These are phyloP conservation scores for Trichoderma aggressivum DNA, from an alignment of 2,329 filamentous ascomycete genomes.

Conservation along the genomic window DNA sequence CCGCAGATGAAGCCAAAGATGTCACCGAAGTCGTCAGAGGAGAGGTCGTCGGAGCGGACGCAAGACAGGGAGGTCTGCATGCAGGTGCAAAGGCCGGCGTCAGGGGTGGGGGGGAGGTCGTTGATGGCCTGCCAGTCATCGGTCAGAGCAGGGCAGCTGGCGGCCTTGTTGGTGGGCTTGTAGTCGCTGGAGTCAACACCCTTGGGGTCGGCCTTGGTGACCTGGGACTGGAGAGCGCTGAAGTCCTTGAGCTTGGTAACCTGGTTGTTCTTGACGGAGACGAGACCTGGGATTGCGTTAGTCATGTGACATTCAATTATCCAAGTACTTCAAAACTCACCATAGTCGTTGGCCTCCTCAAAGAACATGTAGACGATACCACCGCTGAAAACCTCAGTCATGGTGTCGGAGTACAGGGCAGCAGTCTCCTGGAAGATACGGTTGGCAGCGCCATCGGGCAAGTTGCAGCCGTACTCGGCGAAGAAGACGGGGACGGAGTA, in stretches of 20 bases:
- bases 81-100: conserved; percentile 77
- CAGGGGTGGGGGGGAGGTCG: conserved; percentile 76
- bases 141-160: conserved; percentile 66
- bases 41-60: conserved; percentile 57
- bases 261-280: conserved; percentile 53
- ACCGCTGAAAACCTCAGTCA: conserved; percentile 86
- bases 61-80: conserved; percentile 76
- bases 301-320: not conserved
- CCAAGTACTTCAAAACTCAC: conserved; percentile 40
- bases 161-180: conserved; percentile 67
- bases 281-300: conserved; percentile 53
- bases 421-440: conserved; percentile 83
- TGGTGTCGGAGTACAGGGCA: conserved; percentile 73
- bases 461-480: conserved; percentile 97
- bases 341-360: conserved; percentile 86
- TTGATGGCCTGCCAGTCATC: conserved; percentile 62
- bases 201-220: conserved; percentile 64
- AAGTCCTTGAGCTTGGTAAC: conserved; percentile 73
- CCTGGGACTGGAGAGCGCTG: conserved; percentile 64
- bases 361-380: conserved; percentile 99
- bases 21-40: conserved; percentile 56
- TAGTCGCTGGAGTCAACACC: conserved; percentile 66
- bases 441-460: conserved; percentile 52
- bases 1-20: conserved; percentile 77
- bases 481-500: conserved; percentile 98